A percentile compares a stretch with the other conserved stretches of the same genome.
phyloP scores from a whole-genome alignment of 2,329 filamentous ascomycete species.

The Epicoccum sorghinum region DNA sequence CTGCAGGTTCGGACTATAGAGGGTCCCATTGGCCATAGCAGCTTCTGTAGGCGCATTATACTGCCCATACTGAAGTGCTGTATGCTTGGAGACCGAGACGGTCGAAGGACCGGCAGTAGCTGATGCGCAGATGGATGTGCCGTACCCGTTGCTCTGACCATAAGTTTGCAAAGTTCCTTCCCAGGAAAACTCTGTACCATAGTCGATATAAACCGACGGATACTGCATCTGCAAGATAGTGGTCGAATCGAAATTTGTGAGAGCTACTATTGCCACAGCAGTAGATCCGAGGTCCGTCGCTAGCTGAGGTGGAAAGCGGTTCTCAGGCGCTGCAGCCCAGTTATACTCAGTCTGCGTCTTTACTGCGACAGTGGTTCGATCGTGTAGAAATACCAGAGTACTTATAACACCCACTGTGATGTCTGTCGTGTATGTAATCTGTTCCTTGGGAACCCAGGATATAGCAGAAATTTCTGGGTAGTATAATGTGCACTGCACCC shows the following conservation, averaged over 20 bases:
- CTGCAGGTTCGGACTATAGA: background rate
- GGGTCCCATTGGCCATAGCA: background rate
- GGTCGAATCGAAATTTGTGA: background rate
- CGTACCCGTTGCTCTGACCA: background rate
- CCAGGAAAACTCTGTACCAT: background rate
- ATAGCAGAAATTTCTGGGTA: constrained; percentile 2
- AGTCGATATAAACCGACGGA: background rate
- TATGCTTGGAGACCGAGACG: too few species aligned
- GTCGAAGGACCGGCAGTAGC: background rate
- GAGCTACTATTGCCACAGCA: background rate
- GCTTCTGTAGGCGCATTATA: background rate
- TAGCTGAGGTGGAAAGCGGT: background rate
- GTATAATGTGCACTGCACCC: background rate
- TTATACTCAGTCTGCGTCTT: background rate
- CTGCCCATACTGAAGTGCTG: background rate
- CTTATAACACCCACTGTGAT: constrained; percentile 26
- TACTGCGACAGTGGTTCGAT: background rate
- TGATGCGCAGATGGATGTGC: background rate
- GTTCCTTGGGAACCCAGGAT: constrained; percentile 24
- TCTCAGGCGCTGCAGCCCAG: background rate
- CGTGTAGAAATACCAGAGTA: constrained; percentile 5
- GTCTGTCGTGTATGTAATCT: constrained; percentile 23
- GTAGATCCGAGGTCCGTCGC: background rate
- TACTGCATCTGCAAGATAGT: background rate
- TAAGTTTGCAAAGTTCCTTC: background rate